Percentiles rank a stretch among this genome's conserved stretches.
These are phyloP conservation scores for Fusarium miscanthi DNA, from an alignment of 2,329 filamentous ascomycete genomes.

Conservation along the genomic window DNA sequence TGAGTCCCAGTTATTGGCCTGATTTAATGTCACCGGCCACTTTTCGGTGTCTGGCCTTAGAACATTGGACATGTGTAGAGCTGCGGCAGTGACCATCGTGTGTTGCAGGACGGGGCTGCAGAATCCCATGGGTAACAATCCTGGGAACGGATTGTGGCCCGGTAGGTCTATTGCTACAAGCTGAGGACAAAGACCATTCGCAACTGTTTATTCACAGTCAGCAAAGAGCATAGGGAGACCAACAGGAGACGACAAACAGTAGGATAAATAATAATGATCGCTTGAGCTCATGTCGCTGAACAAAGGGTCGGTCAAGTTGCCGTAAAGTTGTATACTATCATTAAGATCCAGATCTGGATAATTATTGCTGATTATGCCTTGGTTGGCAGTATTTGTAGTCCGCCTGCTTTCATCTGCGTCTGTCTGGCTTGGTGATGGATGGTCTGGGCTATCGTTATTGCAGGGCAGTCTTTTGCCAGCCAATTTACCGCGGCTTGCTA, in stretches of 20 bases:
- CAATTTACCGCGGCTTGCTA: background rate
- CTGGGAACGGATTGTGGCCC: background rate
- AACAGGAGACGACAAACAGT: background rate
- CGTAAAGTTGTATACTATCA: background rate
- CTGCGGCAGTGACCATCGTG: conserved; percentile 4
- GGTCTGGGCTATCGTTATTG: accelerated
- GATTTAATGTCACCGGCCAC: background rate
- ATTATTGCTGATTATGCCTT: accelerated
- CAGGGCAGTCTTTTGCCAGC: background rate
- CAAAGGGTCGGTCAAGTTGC: background rate
- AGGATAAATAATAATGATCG: conserved; percentile 10
- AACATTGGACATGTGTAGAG: conserved; percentile 15
- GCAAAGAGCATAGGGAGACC: too few relatives aligned
- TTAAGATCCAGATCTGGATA: accelerated
- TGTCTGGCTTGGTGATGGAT: background rate
- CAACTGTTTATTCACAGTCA: background rate
- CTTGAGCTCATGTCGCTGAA: background rate
- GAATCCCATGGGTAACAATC: background rate
- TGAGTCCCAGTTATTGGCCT: background rate
- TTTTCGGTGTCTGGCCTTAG: background rate
- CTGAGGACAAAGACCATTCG: background rate
- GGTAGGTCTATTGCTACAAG: conserved; percentile 14
- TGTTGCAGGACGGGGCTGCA: background rate
- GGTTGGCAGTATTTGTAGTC: background rate
- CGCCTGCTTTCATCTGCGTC: background rate